phyloP scores from a whole-genome alignment of 176 grass and related monocot species.

The Dactylis glomerata region DNA sequence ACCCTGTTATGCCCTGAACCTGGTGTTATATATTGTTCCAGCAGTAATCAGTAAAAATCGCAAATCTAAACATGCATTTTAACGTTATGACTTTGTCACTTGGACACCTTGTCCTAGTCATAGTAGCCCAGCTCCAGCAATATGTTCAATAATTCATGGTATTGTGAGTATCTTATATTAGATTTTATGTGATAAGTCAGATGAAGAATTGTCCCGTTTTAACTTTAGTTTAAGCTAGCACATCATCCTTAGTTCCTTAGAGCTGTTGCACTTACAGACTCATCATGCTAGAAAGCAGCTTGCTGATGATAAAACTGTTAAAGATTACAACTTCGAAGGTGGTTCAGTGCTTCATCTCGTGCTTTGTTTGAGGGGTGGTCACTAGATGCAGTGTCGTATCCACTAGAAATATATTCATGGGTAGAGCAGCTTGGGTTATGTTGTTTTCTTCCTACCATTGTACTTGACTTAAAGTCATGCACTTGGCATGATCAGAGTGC shows the following conservation, averaged over 20 bases:
- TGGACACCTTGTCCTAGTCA: neutral
- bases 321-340: constrained; percentile 69
- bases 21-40: no score
- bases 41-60: no score
- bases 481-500: neutral
- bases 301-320: constrained; percentile 59
- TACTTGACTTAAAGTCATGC: neutral
- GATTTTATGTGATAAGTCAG: no score
- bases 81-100: neutral
- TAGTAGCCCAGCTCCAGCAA: neutral
- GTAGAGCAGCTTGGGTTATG: neutral
- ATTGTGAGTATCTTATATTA: neutral
- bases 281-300: constrained; percentile 66
- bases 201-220: neutral
- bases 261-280: constrained; percentile 38
- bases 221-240: neutral
- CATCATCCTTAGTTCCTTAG: neutral
- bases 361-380: constrained; percentile 53
- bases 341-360: constrained; percentile 58
- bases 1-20: no score
- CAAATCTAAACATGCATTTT: no score
- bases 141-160: neutral
- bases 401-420: neutral
- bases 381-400: neutral
- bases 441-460: neutral